Base-by-base conservation (phyloP, 331 rosid species). In the Saraca asoca region DNA sequence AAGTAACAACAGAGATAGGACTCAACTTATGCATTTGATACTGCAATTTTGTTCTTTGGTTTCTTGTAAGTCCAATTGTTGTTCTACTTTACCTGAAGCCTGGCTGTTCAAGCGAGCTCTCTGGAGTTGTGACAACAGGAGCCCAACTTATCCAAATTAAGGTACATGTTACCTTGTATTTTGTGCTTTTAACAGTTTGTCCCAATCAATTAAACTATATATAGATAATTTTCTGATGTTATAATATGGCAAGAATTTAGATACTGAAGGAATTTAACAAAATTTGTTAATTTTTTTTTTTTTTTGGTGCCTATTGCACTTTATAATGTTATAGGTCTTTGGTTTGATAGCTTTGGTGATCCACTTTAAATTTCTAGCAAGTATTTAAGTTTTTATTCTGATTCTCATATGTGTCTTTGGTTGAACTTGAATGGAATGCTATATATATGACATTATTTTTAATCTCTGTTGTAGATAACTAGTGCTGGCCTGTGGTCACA, bases 91-190 rank as follows among this genome's bases (percentile, higher is more conserved):
- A 35, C 62, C 68, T 70, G 72, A 78, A 93, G 98, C 99, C 99
- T 75, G 97, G 99, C 66, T 94, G 97, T 80, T 94, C 99, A 51
- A 82, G 95, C 77, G 99, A 94, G 84, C 92, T 94, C 72, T 83
- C 91, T 15, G 83, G 85, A 41, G 79, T 83, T 19, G 81, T 80
- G 51, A 77, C 87, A 58, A 61, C 80, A 38, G 91, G 81, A 50
- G 95, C 97, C 18, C 97, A 94, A 66, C 93, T 94, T 67, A 86
- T 88, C 72, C 96, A 86, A 66, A 87, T 90, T 67, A 94, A 88
- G 97, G 99, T 94, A 82, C 35, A n/a, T 8, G 38, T 3, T 24
- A 3, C 53, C 45, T 69, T 68, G 48, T 49, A 67, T 64, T 75
- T 69, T 68, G 19, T 57, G 35, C 9, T 58, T 43, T 44, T 44